Conservation (phyloP, 257 asterid species). For the Capsicum pubescens region DNA sequence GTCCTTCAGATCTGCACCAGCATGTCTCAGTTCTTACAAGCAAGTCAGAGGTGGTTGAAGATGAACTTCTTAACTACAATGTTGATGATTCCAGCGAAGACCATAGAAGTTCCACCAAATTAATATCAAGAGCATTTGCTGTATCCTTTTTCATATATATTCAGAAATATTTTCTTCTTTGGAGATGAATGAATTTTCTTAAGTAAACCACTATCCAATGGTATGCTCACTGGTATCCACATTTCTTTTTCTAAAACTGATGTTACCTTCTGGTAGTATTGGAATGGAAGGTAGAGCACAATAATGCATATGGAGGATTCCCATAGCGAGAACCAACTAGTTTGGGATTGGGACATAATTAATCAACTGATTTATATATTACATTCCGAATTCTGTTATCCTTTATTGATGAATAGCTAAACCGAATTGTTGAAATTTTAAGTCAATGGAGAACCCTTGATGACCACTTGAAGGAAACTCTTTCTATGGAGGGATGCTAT, state of each 20-base stretch:
- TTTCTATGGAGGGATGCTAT: conserved; percentile 40
- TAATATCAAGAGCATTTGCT: conserved; percentile 46
- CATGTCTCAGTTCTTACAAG: conserved; percentile 62
- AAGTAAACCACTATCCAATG: too few species aligned
- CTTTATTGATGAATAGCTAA: conserved; percentile 63
- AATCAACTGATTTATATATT: background rate
- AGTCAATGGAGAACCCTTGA: conserved; percentile 61
- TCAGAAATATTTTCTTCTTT: background rate
- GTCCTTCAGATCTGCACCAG: conserved; percentile 41
- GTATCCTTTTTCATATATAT: conserved; percentile 63
- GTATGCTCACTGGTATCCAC: background rate
- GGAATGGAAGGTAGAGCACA: background rate
- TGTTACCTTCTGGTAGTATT: conserved; percentile 2
- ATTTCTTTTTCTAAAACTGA: background rate
- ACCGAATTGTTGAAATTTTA: conserved; percentile 53
- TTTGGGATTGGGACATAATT: conserved; percentile 15
- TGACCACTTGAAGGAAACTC: conserved; percentile 39
- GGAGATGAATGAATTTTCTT: background rate
- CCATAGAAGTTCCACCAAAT: conserved; percentile 32
- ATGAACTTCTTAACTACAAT: conserved; percentile 57
- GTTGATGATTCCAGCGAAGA: conserved; percentile 45
- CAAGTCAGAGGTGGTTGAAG: conserved; percentile 67
- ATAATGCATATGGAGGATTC: background rate
- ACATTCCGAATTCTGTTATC: conserved; percentile 33
- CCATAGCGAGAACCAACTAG: background rate